Evolutionary conservation across 306 rosid genomes (phyloP).

Genomic region (Comarum palustre): DNA sequence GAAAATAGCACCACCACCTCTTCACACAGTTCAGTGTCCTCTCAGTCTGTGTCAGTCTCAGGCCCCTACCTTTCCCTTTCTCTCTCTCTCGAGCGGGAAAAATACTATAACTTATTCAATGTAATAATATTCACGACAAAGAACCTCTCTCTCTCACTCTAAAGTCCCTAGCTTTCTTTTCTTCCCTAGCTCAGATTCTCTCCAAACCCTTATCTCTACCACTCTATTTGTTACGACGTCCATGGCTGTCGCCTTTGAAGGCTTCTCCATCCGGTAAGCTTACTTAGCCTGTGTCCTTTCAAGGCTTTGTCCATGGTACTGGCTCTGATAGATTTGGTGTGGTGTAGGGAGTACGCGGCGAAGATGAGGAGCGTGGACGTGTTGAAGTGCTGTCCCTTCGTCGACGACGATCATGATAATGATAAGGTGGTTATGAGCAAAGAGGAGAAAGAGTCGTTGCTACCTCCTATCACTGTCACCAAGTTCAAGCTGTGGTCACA

Average conservation of each 20-base stretch:
- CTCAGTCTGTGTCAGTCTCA: constrained; percentile 4
- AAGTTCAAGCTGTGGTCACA: constrained; percentile 74
- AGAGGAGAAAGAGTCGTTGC: constrained; percentile 37
- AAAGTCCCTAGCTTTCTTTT: not conserved
- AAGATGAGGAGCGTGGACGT: constrained; percentile 71
- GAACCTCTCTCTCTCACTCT: not conserved
- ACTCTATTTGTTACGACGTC: constrained; percentile 23
- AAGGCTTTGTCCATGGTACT: not conserved
- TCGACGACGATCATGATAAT: constrained; percentile 17
- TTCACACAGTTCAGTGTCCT: constrained; percentile 2
- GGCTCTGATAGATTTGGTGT: not conserved
- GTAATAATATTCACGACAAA: not conserved
- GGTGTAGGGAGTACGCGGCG: constrained; percentile 63
- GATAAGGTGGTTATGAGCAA: constrained; percentile 20
- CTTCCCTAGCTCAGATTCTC: constrained; percentile 5
- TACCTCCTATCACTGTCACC: constrained; percentile 65
- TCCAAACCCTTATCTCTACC: constrained; percentile 17
- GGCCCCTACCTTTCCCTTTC: not conserved
- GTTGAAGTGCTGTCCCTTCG: constrained; percentile 72
- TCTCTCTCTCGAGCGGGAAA: constrained; percentile 31
- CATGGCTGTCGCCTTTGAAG: constrained; percentile 60
- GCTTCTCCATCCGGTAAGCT: constrained; percentile 83
- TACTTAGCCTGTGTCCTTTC: not conserved
- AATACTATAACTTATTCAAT: not conserved
- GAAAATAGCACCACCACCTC: constrained; percentile 13